Base-by-base conservation (phyloP, 441 rosid genomes). In the Croton setiger region DNA sequence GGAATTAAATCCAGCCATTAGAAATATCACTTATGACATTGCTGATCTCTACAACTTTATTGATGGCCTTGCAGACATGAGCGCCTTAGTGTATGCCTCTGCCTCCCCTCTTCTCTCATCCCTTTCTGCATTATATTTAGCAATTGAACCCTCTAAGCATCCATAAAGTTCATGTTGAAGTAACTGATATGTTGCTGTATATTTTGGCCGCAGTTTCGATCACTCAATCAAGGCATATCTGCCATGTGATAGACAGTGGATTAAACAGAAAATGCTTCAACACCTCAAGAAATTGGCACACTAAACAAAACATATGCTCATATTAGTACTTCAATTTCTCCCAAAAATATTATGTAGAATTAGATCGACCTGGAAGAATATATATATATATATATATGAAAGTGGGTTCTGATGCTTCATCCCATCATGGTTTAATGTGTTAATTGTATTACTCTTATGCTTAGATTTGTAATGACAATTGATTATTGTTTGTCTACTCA, bases 51-150 rank as follows among this genome's bases (percentile, higher is more conserved):
- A 89, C 88, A 89, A 86, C 78, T 92, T 89, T 54, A 91, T 92
- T 49, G 99, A 95, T 55, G 99, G 99, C 72, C 97, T 92, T 68
- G 77, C 90, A 36, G 99, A 95, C 85, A 70, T 95, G 95, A 92
- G 98, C 59, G 98, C 96, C 52, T 72, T 92, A 80, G 97, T 95
- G 99, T 95, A 82, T 76, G 77, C 74, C 57, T 81, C 80, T 62
- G 82, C 68, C 72, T 77, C 74, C 56, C 72, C 64, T 52, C 63
- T 67, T 63, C 65, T 47, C 33, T 68, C 58, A 33, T 51, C 36
- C 11, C 27, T 17, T 14, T 53, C 56, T 62, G 44, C 36, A 35
- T 20, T 17, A 45, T 56, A 55, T 47, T 63, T 78, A 20, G 11
- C 53, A n/a, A 49, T 57, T 41, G 53, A 62, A 57, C 33, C 43